A percentile compares a stretch with the other conserved stretches of the same genome.
Evolutionary conservation across 1,284 basidiomycete species (phyloP).

Genomic region (Tilletia indica): DNA sequence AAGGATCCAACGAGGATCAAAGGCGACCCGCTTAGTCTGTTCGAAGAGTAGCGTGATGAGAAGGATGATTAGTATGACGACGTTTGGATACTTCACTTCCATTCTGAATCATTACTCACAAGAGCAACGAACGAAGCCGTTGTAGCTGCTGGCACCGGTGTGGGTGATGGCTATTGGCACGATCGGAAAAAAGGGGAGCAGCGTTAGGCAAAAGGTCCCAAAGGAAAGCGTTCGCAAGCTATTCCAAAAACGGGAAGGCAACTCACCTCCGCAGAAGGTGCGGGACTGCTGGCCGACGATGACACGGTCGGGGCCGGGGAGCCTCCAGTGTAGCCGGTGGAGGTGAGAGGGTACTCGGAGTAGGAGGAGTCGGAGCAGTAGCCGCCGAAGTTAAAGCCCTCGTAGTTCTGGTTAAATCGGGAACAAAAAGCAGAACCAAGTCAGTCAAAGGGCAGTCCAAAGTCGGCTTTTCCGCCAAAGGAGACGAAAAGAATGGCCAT

Average conservation of each 20-base stretch:
- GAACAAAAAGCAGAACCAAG: conserved; percentile 1
- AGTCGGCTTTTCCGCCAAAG: not conserved
- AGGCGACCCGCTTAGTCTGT: no score
- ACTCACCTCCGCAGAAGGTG: conserved; percentile 33
- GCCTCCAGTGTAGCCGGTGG: conserved; percentile 24
- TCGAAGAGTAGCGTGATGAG: no score
- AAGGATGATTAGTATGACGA: no score
- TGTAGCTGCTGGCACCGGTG: conserved; percentile 35
- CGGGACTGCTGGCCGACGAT: conserved; percentile 31
- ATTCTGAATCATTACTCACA: not conserved
- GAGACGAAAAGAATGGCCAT: not conserved
- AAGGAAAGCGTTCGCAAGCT: not conserved
- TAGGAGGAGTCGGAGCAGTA: conserved; percentile 32
- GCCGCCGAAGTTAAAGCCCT: conserved; percentile 42
- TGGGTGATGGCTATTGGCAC: conserved; percentile 31
- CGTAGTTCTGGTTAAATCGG: not conserved
- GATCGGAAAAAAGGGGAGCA: not conserved
- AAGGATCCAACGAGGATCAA: no score
- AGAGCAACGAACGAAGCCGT: conserved; percentile 40
- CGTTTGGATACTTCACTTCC: no score
- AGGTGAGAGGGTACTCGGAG: conserved; percentile 28
- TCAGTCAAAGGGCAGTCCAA: no score
- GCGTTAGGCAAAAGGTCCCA: not conserved
- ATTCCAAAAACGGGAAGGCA: not conserved
- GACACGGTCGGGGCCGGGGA: conserved; percentile 42